These are phyloP conservation scores for Cylindrotheca fusiformis DNA, from an alignment of 108 stramenopile genomes.

Conservation along the genomic window DNA sequence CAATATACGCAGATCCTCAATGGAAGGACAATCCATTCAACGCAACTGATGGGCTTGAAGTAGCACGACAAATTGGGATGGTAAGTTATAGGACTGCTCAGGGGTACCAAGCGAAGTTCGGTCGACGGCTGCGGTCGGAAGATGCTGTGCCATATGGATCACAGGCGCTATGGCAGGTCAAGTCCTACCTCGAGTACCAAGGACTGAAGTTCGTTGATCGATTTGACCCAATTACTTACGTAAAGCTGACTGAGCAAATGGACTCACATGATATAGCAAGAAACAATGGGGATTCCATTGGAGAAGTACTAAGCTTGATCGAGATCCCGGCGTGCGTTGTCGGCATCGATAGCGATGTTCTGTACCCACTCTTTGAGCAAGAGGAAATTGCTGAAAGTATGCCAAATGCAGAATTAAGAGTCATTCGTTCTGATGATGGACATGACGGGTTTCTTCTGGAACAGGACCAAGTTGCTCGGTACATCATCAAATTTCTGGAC, in stretches of 20 bases:
- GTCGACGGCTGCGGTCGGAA: slow-evolving; percentile 43
- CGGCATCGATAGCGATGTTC: slow-evolving; percentile 88
- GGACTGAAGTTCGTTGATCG: slow-evolving; percentile 85
- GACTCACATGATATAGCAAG: slow-evolving; percentile 88
- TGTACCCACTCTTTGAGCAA: slow-evolving; percentile 89
- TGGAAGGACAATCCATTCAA: slow-evolving; percentile 71
- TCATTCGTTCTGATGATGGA: slow-evolving; percentile 83
- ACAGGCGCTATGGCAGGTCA: slow-evolving; percentile 78
- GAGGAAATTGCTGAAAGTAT: slow-evolving; percentile 68
- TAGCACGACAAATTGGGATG: slow-evolving; percentile 93
- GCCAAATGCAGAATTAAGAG: slow-evolving; percentile 65
- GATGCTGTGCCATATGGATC: slow-evolving; percentile 44
- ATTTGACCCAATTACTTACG: slow-evolving; percentile 92
- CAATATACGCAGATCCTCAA: slow-evolving; percentile 90
- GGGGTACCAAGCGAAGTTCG: slow-evolving; percentile 87
- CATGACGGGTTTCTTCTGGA: slow-evolving; percentile 95
- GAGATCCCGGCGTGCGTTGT: slow-evolving; percentile 80
- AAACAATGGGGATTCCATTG: slow-evolving; percentile 51
- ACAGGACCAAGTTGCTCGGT: slow-evolving; percentile 85
- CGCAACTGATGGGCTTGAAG: slow-evolving; percentile 74
- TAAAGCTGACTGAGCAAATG: slow-evolving; percentile 93
- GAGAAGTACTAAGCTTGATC: slow-evolving; percentile 57
- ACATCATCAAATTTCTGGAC: slow-evolving; percentile 81
- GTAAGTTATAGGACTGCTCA: slow-evolving; percentile 84
- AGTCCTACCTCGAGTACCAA: slow-evolving; percentile 89